These are phyloP conservation scores for Apiospora saccharicola DNA, from an alignment of 2,329 filamentous ascomycete genomes.

Conservation along the genomic window DNA sequence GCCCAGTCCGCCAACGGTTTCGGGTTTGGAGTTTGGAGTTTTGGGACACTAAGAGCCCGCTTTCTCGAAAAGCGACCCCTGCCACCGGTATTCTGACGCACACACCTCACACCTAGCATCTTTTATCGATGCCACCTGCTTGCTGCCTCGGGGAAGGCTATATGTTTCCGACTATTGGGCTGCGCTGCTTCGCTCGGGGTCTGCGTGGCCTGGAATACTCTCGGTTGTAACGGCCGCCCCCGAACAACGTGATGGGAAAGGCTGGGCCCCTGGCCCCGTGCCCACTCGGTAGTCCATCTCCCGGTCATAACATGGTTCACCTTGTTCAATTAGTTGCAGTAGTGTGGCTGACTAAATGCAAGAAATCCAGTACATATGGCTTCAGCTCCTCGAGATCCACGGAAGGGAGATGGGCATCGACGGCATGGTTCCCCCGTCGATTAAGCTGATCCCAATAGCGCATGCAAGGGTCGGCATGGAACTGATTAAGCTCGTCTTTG, in stretches of 20 bases:
- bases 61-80: constrained; percentile 1
- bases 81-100: neutral
- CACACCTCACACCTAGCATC: neutral
- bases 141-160: neutral
- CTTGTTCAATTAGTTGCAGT: neutral
- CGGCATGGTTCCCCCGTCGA: constrained; percentile 1
- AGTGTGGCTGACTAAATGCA: neutral
- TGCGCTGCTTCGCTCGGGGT: neutral
- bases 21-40: constrained; percentile 6
- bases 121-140: neutral
- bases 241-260: neutral
- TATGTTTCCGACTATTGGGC: neutral
- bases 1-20: neutral
- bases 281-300: constrained; percentile 12
- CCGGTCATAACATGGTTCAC: neutral
- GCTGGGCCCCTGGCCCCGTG: neutral
- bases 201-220: neutral
- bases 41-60: constrained; percentile 1
- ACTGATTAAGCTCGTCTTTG: constrained; percentile 9
- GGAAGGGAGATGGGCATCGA: neutral
- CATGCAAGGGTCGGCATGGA: neutral
- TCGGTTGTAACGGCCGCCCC: constrained; percentile 5
- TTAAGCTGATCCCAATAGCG: constrained; percentile 2
- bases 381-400: neutral
- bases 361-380: neutral